Evolutionary conservation across 441 rosid species (phyloP).

Genomic region (Metrosideros polymorpha): DNA sequence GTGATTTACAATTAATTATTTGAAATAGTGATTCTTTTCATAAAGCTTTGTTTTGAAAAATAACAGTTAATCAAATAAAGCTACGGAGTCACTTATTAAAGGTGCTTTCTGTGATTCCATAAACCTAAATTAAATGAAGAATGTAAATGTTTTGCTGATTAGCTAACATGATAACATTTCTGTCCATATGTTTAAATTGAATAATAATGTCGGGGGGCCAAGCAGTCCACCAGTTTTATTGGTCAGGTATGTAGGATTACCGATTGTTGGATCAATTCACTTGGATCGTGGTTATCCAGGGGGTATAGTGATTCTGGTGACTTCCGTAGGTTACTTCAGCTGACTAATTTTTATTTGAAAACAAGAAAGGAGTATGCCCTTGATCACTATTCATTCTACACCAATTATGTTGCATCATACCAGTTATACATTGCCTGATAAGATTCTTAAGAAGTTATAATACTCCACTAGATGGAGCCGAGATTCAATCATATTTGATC

Average conservation of each 20-base stretch:
- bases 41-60: neutral
- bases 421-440: neutral
- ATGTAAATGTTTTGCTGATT: neutral
- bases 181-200: neutral
- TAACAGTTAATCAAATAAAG: neutral
- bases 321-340: neutral
- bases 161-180: neutral
- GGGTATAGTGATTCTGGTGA: neutral
- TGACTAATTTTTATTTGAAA: neutral
- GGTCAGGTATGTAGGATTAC: neutral
- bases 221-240: neutral
- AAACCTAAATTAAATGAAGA: neutral
- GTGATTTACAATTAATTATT: neutral
- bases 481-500: neutral
- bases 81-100: neutral
- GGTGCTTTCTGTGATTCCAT: neutral
- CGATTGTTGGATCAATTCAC: neutral
- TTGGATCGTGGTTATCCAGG: neutral
- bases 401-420: neutral
- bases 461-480: neutral
- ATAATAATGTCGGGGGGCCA: neutral
- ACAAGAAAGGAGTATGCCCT: neutral
- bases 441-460: neutral
- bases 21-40: neutral
- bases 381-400: neutral